Base-by-base conservation (phyloP, 768 basidiomycete species). In the Mycena olivaceomarginata region DNA sequence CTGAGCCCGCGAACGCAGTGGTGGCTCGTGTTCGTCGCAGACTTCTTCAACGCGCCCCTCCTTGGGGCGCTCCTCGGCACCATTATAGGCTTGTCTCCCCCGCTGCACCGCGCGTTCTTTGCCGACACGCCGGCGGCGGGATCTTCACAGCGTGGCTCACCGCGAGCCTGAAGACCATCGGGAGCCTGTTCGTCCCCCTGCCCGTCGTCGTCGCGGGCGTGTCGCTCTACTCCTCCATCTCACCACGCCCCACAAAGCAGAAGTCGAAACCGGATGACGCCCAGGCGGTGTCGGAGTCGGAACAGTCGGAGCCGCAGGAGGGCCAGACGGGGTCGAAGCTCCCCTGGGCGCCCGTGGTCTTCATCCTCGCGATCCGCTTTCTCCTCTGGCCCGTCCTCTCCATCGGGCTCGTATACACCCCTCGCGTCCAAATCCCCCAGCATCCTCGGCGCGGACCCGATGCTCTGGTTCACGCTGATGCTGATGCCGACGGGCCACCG, bases 101-200 rank as follows among this genome's bases (percentile, higher is more conserved):
- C 56, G 22, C 56, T 57, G 10, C 56, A 57, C 12, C 56, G 56
- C 56, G 56, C 56, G 25, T 57, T 57, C 56, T 57, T 57, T 13
- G 25, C 9, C 56, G 10, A 4, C 22, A 57, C 22, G 8, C 3
- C n/a, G 13, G 56, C 22, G 56, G 56, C 56, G 56, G 56, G 22
- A 57, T 57, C 8, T 57, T 57, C 56, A 57, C 56, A 1, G 56
- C 56, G 22, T 57, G 56, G 56, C 56, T 57, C 56, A 57, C 56
- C 13, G 56, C 56, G 9, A 9, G 22, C 8, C 56, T 57, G 16
- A 57, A 57, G 25, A 57, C 12, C 56, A 12, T 57, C 56, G 56
- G 56, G 9, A 25, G 56, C 9, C 12, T 57, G 25, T 57, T 57
- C 56, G 56, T 57, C 25, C 5, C 56, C 4, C 22, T 57, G 11